Percentiles rank a stretch among this genome's conserved stretches.
Conservation (phyloP, 305 asterid genomes). For the Petunia hybrid region DNA sequence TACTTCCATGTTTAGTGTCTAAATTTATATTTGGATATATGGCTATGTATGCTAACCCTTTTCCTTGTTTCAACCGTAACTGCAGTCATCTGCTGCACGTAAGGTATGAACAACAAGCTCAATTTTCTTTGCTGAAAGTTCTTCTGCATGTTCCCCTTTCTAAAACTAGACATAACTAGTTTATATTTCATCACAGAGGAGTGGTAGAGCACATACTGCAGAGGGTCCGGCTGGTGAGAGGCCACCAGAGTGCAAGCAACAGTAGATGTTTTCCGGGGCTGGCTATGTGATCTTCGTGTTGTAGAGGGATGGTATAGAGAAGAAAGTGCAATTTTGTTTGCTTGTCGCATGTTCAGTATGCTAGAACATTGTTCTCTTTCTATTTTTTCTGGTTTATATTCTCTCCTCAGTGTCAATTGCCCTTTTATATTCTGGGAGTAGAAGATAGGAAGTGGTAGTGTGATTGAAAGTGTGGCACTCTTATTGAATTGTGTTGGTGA, state of each 20-base stretch:
- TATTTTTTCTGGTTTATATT: too few relatives aligned
- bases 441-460: too few relatives aligned
- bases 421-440: too few relatives aligned
- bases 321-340: neutral
- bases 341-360: neutral
- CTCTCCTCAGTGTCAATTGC: too few relatives aligned
- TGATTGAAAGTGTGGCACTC: too few relatives aligned
- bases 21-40: constrained; percentile 20
- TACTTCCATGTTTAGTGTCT: constrained; percentile 42
- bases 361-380: neutral
- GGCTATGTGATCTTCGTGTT: neutral
- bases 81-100: constrained; percentile 26
- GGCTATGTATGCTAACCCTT: neutral
- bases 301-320: neutral
- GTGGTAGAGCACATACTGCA: constrained; percentile 37
- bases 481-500: too few relatives aligned
- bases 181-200: constrained; percentile 44
- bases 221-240: constrained; percentile 55
- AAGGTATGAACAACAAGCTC: constrained; percentile 34
- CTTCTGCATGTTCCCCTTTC: too few relatives aligned
- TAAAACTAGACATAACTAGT: neutral
- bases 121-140: neutral
- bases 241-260: constrained; percentile 67
- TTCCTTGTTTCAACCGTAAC: neutral
- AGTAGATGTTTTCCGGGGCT: constrained; percentile 37